Evolutionary conservation across 2,329 filamentous ascomycete genomes (phyloP), one percentile per base, ranked within the genome.

Genomic region (Fusarium tupiense): DNA sequence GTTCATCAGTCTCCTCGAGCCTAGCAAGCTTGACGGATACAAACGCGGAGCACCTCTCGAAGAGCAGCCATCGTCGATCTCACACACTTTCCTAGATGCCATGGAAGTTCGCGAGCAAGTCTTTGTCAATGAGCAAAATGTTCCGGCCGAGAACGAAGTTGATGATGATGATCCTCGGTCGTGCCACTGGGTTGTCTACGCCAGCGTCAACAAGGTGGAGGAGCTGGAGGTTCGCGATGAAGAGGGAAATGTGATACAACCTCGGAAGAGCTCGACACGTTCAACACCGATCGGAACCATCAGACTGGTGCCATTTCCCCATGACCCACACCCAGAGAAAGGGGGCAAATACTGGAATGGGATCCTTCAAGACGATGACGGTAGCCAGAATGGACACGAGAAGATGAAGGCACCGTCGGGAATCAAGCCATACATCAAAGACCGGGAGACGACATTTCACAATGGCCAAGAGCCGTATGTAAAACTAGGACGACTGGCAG

Each of bases 181-280:
- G 75, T 96, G 92, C 84, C 95, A 98, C 82, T 98, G 94, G 93
- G 92, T 98, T 37, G 86, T 92, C n/a, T 98, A 97, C 82, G 90
- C 90, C 54, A 91, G 88, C 22, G 87, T 92, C 64, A 88, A 88
- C 61, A 85, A 83, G 56, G 83, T 81, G 8, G 82, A 83, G 50
- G 82, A 83, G 67, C 79, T 81, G 10, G 86, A 87, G 79, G 76
- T 84, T 50, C 83, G 82, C 35, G 84, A 89, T 77, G 81, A 83
- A 10, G 76, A 78, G n/a, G 84, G 83, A 65, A 81, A 83, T 40
- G 78, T 87, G 43, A 53, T 84, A 52, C 81, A 80, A 24, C 83
- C 83, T n/a, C 82, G 85, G 57, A 82, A 80, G 72, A 87, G 85
- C 80, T 84, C 81, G 62, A 87, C 85, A 26, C 77, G 79, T 43